Evolutionary conservation across 1,284 basidiomycete species (phyloP).

Genomic region (Leucoagaricus sp.): DNA sequence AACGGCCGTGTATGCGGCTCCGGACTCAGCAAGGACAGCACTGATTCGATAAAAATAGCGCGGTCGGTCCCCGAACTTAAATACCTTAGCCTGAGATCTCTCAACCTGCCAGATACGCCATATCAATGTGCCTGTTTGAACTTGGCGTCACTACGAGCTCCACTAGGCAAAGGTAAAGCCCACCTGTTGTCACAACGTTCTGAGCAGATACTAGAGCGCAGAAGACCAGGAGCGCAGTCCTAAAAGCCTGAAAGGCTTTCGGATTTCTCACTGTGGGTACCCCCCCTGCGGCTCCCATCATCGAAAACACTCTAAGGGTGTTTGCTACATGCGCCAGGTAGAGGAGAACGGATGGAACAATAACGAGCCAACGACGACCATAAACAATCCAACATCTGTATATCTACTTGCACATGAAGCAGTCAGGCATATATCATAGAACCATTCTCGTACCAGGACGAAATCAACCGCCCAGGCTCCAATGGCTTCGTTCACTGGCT

Average conservation of each 20-base stretch:
- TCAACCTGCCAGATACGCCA: slow-evolving; percentile 4
- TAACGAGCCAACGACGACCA: background rate
- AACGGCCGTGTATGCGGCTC: background rate
- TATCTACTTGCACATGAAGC: background rate
- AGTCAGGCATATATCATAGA: background rate
- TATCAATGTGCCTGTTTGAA: background rate
- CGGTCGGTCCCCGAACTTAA: background rate
- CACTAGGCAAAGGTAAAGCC: no score
- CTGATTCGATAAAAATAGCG: background rate
- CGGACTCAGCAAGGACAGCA: background rate
- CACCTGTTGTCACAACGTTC: background rate
- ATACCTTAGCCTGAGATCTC: no score
- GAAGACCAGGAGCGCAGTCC: background rate
- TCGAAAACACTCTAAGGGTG: background rate
- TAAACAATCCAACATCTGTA: slow-evolving; percentile 5
- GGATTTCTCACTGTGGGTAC: background rate
- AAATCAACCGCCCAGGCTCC: background rate
- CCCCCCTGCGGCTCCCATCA: background rate
- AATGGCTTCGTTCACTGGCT: no score
- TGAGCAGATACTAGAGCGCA: no score
- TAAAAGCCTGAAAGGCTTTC: background rate
- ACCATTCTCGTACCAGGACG: background rate
- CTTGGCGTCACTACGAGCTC: no score
- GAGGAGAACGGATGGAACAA: background rate
- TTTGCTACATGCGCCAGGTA: no score